Evolutionary conservation across 1,284 basidiomycete genomes (phyloP), one percentile per base, ranked within the genome.

Genomic region (Neolentinus lepideus): DNA sequence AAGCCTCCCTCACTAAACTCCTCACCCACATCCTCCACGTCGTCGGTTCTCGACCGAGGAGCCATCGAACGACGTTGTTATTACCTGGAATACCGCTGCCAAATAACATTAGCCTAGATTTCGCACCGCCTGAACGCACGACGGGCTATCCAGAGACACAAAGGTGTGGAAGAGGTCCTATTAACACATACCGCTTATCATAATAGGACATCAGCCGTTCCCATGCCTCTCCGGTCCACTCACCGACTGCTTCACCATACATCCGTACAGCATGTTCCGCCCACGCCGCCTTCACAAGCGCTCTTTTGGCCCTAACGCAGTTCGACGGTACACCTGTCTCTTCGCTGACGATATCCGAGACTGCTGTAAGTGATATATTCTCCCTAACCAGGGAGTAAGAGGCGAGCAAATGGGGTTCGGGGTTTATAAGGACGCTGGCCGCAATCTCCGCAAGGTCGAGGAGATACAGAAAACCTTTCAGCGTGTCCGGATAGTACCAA

Each of bases 391-490:
- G 63, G 54, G 71, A 69, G 58, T 71, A 71, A 22, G 66, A 57
- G 11, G 69, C 69, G 29, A 60, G 62, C 45, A 65, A 63, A 57
- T 71, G 70, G 19, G 56, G 56, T 27, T 54, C 58, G 9, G 68
- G 64, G 50, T 67, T 60, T 27, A 66, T 59, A 25, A 71, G 55
- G 57, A 70, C 64, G 8, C 61, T 48, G 0, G 60, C 60, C 1
- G 68, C 63, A 29, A 68, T 60, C 4, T 56, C 61, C 3, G 62
- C 66, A 2, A 69, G 60, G 56, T 71, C 69, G 10, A 56, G 47
- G 33, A 71, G 62, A 54, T 69, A 68, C 51, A 71, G 60, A 52
- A 68, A 71, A 27, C 70, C 69, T 52, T 71, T 67, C 16, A 67
- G 58, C 12, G 62, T 59, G 2, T 52, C 58, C 0, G 63, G 59